These are phyloP conservation scores for Picochlorum sp. DNA, from an alignment of 139 green algal genomes.

Conservation along the genomic window DNA sequence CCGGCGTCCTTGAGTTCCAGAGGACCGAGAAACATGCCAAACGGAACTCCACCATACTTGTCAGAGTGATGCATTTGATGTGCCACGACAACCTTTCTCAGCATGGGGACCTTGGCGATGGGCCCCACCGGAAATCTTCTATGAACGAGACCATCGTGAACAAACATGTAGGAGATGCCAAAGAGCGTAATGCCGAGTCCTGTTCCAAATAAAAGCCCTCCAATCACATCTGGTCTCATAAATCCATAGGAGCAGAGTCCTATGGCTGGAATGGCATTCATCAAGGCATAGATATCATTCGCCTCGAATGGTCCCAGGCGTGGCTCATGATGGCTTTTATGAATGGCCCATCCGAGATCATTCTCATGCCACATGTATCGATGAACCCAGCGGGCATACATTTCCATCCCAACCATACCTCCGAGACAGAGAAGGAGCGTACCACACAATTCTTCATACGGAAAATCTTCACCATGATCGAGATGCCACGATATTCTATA, in stretches of 20 bases:
- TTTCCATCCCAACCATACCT: constrained; percentile 49
- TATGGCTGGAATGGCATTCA: constrained; percentile 87
- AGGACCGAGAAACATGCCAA: constrained; percentile 87
- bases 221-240: constrained; percentile 60
- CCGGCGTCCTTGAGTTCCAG: constrained; percentile 29
- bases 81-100: constrained; percentile 77
- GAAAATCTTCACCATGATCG: constrained; percentile 43
- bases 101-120: constrained; percentile 74
- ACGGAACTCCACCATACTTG: constrained; percentile 89
- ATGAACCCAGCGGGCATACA: constrained; percentile 39
- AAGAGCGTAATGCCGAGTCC: constrained; percentile 96
- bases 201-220: constrained; percentile 76
- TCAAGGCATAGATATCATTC: constrained; percentile 94
- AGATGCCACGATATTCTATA: constrained; percentile 62
- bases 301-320: constrained; percentile 85
- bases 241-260: constrained; percentile 85
- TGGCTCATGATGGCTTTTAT: constrained; percentile 89
- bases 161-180: constrained; percentile 97
- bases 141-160: constrained; percentile 96
- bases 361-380: constrained; percentile 90
- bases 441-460: constrained; percentile 47
- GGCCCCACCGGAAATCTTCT: constrained; percentile 85
- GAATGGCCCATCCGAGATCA: constrained; percentile 64
- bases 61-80: constrained; percentile 93
- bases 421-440: constrained; percentile 66